Evolutionary conservation across 805 yeast species (phyloP).

Genomic region (Wickerhamomyces queroliae): DNA sequence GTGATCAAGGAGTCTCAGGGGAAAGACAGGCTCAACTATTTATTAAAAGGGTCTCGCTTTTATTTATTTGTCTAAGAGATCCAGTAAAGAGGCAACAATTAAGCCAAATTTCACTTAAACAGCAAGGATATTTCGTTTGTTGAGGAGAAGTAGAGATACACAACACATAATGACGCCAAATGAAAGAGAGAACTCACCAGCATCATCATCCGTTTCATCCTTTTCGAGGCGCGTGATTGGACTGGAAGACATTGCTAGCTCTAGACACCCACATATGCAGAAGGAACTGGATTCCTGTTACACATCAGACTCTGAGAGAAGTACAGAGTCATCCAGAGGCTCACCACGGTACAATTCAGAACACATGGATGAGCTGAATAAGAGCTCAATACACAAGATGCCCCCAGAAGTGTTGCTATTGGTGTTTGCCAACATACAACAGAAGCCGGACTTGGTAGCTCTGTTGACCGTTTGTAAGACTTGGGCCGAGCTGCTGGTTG

Average conservation of each 20-base stretch:
- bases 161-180: slow-evolving; percentile 3
- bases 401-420: slow-evolving; percentile 57
- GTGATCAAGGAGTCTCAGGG: no score
- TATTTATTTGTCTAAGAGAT: no score
- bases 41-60: no score
- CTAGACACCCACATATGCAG: not conserved
- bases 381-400: slow-evolving; percentile 23
- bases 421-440: slow-evolving; percentile 57
- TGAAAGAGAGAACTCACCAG: slow-evolving; percentile 2
- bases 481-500: slow-evolving; percentile 76
- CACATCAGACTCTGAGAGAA: not conserved
- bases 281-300: not conserved
- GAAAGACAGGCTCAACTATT: no score
- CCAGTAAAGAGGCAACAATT: no score
- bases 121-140: no score
- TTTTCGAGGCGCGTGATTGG: not conserved
- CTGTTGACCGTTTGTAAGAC: slow-evolving; percentile 69
- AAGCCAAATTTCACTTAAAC: no score
- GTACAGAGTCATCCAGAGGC: no score
- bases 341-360: not conserved
- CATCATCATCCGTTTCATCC: not conserved
- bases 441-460: slow-evolving; percentile 53
- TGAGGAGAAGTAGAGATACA: no score
- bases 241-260: not conserved
- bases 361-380: not conserved